These are phyloP conservation scores for Panicum virgatum DNA, from an alignment of 202 grass and related monocot genomes.

Conservation along the genomic window DNA sequence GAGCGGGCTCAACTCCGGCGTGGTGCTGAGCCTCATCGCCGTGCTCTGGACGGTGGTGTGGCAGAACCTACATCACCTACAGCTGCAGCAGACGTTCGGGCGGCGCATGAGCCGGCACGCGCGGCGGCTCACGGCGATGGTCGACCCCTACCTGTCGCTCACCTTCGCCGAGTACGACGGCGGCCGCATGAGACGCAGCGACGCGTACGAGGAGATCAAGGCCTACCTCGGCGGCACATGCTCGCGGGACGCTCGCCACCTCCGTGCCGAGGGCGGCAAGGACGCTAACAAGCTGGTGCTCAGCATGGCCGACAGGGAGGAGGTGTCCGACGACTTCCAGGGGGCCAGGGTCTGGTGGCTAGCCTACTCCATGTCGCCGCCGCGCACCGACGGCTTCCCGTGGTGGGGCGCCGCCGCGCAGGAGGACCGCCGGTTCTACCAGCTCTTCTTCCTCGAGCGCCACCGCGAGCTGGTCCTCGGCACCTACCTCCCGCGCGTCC, in stretches of 20 bases:
- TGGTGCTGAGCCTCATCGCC: neutral
- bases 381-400: neutral
- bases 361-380: neutral
- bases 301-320: neutral
- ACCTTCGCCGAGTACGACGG: conserved; percentile 40
- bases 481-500: neutral
- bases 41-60: neutral
- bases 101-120: neutral
- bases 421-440: neutral
- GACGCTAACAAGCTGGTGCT: neutral
- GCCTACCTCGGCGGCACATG: conserved; percentile 21
- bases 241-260: neutral
- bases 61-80: neutral
- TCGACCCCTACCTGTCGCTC: conserved; percentile 39
- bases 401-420: neutral
- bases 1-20: neutral
- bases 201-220: conserved; percentile 29
- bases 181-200: conserved; percentile 29
- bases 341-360: neutral
- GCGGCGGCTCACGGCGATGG: neutral
- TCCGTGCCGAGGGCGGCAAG: neutral
- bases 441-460: neutral
- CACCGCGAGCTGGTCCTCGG: neutral
- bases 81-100: neutral
- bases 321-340: neutral